Evolutionary conservation across 768 basidiomycete species (phyloP), one percentile per base, ranked within the genome.

Genomic region (Antrodiella citrinella): DNA sequence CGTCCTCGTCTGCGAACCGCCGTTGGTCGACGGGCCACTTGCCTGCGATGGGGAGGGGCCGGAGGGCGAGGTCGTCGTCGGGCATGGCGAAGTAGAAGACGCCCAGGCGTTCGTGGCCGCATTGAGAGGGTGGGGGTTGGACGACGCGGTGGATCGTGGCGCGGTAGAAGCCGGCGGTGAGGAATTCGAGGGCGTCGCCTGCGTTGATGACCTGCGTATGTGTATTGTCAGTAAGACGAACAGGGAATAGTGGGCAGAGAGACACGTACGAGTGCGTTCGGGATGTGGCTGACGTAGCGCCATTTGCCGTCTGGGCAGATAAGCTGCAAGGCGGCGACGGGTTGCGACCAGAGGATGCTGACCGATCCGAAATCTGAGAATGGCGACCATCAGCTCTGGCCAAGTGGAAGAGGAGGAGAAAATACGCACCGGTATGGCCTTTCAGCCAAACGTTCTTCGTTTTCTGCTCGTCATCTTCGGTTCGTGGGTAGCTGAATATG

Each of bases 301-400:
- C 81, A 82, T 35, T 61, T 65, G 0, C 74, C 75, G 25, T 80
- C 77, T 2, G 56, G 70, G 0, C 71, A 69, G 5, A 80, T 62
- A 38, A 84, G 81, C 44, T 82, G 81, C 7, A 82, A 67, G 0
- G 71, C 80, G 3, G 75, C 69, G 2, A 82, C 71, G 2, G 81
- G 80, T 54, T 84, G 81, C 44, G 76, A 77, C 69, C 76, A 82
- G 2, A 84, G 62, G 38, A 82, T 73, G 2, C 76, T 78, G 44
- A 84, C 65, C 9, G 69, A 72, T 5, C 77, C 79, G 48, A 79
- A 69, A 61, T 82, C 81, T 75, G 23, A 13, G 22, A 47, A 25
- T 3, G 47, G 24, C 11, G 13, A 12, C 19, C 19, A 18, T 2
- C 1, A 20, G 44, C 13, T 42, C 22, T 19, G 20, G 21, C 3